These are phyloP conservation scores for Globisporangium iwayamae DNA, from an alignment of 352 stramenopile species.

Conservation along the genomic window DNA sequence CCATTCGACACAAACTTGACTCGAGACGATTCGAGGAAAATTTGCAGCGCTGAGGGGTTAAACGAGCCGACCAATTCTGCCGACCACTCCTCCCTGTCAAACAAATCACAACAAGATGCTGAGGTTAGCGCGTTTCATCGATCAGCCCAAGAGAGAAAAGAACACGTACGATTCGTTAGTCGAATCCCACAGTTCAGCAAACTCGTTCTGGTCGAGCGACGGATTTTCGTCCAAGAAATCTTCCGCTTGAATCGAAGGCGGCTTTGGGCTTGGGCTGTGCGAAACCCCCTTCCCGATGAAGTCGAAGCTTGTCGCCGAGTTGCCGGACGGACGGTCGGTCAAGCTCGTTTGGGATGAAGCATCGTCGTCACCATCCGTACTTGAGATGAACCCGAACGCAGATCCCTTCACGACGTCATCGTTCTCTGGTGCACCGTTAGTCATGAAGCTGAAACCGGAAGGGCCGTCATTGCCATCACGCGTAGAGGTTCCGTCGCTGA, in stretches of 20 bases:
- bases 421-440: constrained; percentile 12
- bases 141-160: constrained; percentile 10
- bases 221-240: constrained; percentile 60
- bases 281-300: constrained; percentile 31
- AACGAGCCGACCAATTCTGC: constrained; percentile 55
- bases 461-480: constrained; percentile 16
- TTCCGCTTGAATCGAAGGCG: constrained; percentile 34
- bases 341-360: constrained; percentile 40
- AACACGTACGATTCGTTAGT: constrained; percentile 65
- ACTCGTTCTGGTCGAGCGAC: constrained; percentile 45
- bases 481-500: constrained; percentile 23
- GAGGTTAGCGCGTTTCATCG: not conserved
- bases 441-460: constrained; percentile 56
- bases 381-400: constrained; percentile 79
- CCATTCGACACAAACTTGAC: constrained; percentile 68
- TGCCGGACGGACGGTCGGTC: constrained; percentile 39
- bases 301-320: constrained; percentile 32
- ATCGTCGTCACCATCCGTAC: constrained; percentile 37
- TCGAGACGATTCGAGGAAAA: constrained; percentile 57
- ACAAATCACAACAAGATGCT: not conserved
- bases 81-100: constrained; percentile 68
- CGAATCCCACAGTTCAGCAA: constrained; percentile 75
- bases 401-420: constrained; percentile 27
- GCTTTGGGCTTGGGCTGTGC: constrained; percentile 16
- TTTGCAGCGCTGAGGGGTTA: constrained; percentile 49